Percentiles rank a stretch among this genome's conserved stretches.
phyloP scores from a whole-genome alignment of 305 asterid species.

The Withania somnifera region DNA sequence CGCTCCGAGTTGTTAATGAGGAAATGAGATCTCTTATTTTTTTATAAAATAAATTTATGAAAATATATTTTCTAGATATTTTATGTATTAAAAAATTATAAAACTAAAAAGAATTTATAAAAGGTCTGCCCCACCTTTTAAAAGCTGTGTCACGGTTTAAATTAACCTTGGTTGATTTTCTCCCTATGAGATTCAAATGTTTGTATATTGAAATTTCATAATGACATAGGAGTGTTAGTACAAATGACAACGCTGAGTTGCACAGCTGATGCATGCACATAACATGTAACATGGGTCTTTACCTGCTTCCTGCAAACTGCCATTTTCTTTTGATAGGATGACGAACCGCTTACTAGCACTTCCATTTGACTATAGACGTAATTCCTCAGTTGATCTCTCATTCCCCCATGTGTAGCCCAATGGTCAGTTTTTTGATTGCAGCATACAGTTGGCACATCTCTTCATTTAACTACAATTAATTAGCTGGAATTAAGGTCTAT shows the following conservation, averaged over 20 bases:
- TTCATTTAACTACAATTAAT: too few relatives aligned
- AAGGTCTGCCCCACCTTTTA: too few relatives aligned
- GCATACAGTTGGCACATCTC: not conserved
- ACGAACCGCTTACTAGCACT: slow-evolving; percentile 8
- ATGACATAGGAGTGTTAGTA: not conserved
- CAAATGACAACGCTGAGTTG: not conserved
- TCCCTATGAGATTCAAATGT: too few relatives aligned
- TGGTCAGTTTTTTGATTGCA: not conserved
- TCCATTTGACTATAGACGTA: not conserved
- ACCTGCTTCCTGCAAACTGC: slow-evolving; percentile 7
- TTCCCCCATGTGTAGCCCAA: not conserved
- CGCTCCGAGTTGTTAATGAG: too few relatives aligned
- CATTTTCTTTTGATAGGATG: slow-evolving; percentile 30
- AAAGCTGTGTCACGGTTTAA: too few relatives aligned
- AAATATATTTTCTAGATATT: too few relatives aligned
- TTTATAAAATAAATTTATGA: too few relatives aligned
- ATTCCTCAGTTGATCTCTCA: not conserved
- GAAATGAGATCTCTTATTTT: too few relatives aligned
- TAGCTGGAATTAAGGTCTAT: too few relatives aligned
- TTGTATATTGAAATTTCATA: not conserved
- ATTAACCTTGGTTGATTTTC: too few relatives aligned
- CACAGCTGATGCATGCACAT: not conserved
- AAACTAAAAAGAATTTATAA: too few relatives aligned
- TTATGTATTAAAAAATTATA: too few relatives aligned
- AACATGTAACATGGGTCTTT: not conserved